phyloP scores from a whole-genome alignment of 306 rosid species.

The Vicia villosa region DNA sequence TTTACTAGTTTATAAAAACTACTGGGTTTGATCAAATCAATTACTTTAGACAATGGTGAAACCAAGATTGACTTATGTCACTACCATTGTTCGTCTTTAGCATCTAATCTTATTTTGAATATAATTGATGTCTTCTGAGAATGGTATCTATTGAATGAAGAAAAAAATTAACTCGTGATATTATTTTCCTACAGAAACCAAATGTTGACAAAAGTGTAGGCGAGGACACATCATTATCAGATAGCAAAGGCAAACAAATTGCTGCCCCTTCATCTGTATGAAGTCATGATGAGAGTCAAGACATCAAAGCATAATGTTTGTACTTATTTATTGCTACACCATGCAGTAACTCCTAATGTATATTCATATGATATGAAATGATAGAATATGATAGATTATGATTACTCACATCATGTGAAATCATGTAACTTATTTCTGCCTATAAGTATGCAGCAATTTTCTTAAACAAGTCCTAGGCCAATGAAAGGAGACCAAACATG shows the following conservation, averaged over 20 bases:
- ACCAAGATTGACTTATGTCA: neutral
- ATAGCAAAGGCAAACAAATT: conserved; percentile 53
- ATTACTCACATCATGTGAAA: neutral
- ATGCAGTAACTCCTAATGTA: conserved; percentile 33
- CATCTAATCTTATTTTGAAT: neutral
- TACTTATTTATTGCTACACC: conserved; percentile 24
- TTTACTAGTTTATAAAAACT: no score
- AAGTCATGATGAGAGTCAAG: conserved; percentile 29
- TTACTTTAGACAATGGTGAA: conserved; percentile 7
- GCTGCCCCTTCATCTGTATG: conserved; percentile 42
- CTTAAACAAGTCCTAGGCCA: neutral
- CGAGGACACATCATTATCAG: conserved; percentile 37
- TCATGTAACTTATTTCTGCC: neutral
- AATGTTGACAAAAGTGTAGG: conserved; percentile 39
- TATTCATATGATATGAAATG: conserved; percentile 29
- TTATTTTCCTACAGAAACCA: conserved; percentile 36
- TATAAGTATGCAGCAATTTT: neutral
- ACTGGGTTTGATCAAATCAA: neutral
- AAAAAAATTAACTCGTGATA: conserved; percentile 18
- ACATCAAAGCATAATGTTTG: conserved; percentile 10
- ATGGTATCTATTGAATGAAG: conserved; percentile 8
- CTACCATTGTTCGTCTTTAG: neutral
- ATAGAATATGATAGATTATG: neutral
- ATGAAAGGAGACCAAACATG: neutral
- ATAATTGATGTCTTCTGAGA: neutral